These are phyloP conservation scores for Dactylonectria estremocensis DNA, from an alignment of 2,329 filamentous ascomycete species.

Conservation along the genomic window DNA sequence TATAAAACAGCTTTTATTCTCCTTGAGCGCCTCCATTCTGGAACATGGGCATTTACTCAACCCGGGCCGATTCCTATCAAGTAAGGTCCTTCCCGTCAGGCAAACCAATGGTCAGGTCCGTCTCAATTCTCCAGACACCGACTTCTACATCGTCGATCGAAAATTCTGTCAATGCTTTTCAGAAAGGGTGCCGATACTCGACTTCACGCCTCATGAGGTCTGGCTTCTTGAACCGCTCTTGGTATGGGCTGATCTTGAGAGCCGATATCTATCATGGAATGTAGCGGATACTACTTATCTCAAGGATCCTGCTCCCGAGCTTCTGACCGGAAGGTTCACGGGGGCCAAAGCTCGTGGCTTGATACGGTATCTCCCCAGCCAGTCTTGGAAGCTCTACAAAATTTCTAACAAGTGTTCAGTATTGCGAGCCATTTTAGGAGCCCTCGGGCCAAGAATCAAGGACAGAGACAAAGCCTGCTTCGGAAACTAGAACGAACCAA, in stretches of 20 bases:
- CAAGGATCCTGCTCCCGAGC: conserved; percentile 5
- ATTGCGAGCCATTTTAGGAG: conserved; percentile 42
- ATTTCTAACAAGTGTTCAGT: conserved; percentile 27
- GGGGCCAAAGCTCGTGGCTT: conserved; percentile 39
- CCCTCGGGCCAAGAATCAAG: conserved; percentile 34
- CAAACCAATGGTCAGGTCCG: conserved; percentile 36
- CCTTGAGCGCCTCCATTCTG: conserved; percentile 35
- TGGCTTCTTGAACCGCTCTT: conserved; percentile 41
- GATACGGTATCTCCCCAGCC: conserved; percentile 20
- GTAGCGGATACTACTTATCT: conserved; percentile 30
- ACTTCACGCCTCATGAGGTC: conserved; percentile 38
- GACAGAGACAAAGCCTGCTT: background rate
- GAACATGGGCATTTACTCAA: conserved; percentile 40
- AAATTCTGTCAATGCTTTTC: conserved; percentile 38
- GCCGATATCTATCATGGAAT: conserved; percentile 38
- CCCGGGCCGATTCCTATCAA: conserved; percentile 31
- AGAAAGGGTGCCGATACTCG: conserved; percentile 37
- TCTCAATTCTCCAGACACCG: conserved; percentile 38
- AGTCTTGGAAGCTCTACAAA: background rate
- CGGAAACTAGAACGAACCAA: background rate
- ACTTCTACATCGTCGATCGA: conserved; percentile 42
- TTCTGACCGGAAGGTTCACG: conserved; percentile 18
- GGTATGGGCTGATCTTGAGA: conserved; percentile 41
- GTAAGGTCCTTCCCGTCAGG: conserved; percentile 38
- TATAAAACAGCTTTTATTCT: conserved; percentile 31